These are phyloP conservation scores for Aspergillus sparsus DNA, from an alignment of 495 filamentous ascomycete genomes.

Conservation along the genomic window DNA sequence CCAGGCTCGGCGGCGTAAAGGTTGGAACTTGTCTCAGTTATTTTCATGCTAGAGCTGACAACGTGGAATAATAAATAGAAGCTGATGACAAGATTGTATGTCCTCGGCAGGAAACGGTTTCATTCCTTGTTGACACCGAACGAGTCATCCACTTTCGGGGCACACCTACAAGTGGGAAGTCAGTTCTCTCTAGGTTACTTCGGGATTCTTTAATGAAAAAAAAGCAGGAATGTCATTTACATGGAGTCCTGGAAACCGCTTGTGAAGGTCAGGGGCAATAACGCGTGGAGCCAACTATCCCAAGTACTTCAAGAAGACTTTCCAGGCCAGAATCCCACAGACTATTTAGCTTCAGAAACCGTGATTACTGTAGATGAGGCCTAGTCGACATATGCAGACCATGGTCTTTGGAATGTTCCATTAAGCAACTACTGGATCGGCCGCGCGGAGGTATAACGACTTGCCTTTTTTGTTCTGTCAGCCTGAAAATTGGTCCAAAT, in stretches of 20 bases:
- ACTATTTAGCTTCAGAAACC: not conserved
- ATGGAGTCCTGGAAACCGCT: slow-evolving; percentile 1
- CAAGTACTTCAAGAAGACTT: not conserved
- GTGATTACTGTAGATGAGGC: slow-evolving; percentile 27
- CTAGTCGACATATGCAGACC: slow-evolving; percentile 23
- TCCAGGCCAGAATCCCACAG: not conserved
- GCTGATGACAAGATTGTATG: not conserved
- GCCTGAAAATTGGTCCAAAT: too few relatives aligned
- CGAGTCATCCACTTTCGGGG: slow-evolving; percentile 17
- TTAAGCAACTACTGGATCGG: not conserved
- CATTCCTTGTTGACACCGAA: slow-evolving; percentile 6
- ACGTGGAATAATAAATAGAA: not conserved
- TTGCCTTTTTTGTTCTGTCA: slow-evolving; percentile 19
- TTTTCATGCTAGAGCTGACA: not conserved
- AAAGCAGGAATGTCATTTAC: not conserved
- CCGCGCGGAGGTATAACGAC: slow-evolving; percentile 1
- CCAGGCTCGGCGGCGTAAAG: not conserved
- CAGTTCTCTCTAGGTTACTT: slow-evolving; percentile 16
- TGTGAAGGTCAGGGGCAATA: not conserved
- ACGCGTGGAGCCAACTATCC: not conserved
- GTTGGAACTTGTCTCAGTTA: not conserved
- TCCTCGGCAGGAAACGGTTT: slow-evolving; percentile 14
- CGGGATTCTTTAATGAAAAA: not conserved
- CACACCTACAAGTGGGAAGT: slow-evolving; percentile 16
- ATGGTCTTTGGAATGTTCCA: slow-evolving; percentile 10